phyloP scores from a whole-genome alignment of 352 stramenopile genomes.

The Peronospora farinosa region DNA sequence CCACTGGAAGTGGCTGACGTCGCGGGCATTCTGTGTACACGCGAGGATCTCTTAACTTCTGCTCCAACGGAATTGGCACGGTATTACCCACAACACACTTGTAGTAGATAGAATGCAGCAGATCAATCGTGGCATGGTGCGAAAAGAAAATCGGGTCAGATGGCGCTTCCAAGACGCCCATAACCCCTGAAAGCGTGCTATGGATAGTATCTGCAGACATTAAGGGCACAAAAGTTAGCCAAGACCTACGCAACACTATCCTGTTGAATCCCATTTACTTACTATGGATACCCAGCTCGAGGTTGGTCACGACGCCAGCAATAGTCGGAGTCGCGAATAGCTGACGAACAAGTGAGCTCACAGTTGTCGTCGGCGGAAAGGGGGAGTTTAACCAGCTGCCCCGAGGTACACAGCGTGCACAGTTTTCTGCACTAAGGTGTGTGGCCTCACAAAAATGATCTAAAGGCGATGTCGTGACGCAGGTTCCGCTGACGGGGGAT shows the following conservation, averaged over 20 bases:
- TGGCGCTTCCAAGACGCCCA: conserved; percentile 67
- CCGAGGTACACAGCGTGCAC: conserved; percentile 62
- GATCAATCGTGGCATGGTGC: conserved; percentile 76
- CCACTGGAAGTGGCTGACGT: conserved; percentile 27
- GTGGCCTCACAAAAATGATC: conserved; percentile 80
- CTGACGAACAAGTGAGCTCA: conserved; percentile 71
- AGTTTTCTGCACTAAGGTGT: conserved; percentile 28
- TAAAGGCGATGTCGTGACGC: conserved; percentile 36
- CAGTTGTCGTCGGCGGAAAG: conserved; percentile 62
- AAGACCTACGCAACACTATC: background rate
- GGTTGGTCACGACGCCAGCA: conserved; percentile 46
- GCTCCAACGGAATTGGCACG: conserved; percentile 37
- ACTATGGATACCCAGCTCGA: conserved; percentile 77
- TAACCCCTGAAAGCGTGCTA: conserved; percentile 56
- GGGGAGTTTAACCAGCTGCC: conserved; percentile 44
- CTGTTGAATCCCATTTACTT: conserved; percentile 17
- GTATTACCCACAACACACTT: conserved; percentile 72
- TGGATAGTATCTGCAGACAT: conserved; percentile 66
- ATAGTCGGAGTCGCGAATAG: conserved; percentile 69
- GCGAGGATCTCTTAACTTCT: conserved; percentile 54
- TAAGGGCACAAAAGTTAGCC: conserved; percentile 9
- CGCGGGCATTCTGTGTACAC: conserved; percentile 55
- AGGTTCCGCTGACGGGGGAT: conserved; percentile 52
- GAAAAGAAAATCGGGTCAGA: conserved; percentile 85
- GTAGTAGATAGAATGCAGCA: conserved; percentile 82